A percentile compares a stretch with the other conserved stretches of the same genome.
These are phyloP conservation scores for Scenedesmus sp. DNA, from an alignment of 163 green algal genomes.

Conservation along the genomic window DNA sequence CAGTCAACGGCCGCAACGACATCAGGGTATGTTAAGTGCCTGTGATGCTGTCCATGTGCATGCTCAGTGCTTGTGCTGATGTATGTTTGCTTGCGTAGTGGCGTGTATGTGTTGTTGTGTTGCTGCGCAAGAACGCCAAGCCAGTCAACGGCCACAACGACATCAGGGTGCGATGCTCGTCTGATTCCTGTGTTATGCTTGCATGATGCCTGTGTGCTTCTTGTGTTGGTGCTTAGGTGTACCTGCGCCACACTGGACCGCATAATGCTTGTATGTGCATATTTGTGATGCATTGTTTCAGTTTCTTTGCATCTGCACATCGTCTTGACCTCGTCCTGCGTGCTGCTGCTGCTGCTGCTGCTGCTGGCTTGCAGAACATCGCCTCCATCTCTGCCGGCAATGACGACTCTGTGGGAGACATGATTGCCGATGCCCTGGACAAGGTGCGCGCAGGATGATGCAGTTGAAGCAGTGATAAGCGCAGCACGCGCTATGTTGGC, in stretches of 20 bases:
- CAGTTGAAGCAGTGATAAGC: background rate
- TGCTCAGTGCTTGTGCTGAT: background rate
- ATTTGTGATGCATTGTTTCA: too few species aligned
- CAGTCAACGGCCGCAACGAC: conserved; percentile 91
- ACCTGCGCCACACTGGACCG: too few species aligned
- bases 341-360: background rate
- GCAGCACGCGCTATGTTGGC: background rate
- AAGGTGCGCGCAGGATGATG: conserved; percentile 72
- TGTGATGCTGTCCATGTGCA: background rate
- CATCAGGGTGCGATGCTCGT: conserved; percentile 82
- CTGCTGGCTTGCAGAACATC: conserved; percentile 72
- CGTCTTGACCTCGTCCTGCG: background rate
- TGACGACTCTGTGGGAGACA: conserved; percentile 93
- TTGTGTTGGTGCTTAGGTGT: too few species aligned
- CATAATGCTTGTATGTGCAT: too few species aligned
- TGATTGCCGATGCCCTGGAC: conserved; percentile 99
- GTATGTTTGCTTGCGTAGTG: background rate
- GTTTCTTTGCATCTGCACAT: background rate
- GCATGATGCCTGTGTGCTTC: too few species aligned
- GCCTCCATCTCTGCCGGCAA: conserved; percentile 98
- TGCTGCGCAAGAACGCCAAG: conserved; percentile 84
- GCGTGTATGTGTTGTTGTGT: background rate
- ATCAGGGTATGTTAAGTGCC: conserved; percentile 83
- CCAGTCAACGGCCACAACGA: conserved; percentile 90
- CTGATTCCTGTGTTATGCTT: too few species aligned